Percentiles rank a stretch among this genome's conserved stretches.
Conservation (phyloP, 495 filamentous ascomycete genomes). For the Talaromyces nanjingensis region DNA sequence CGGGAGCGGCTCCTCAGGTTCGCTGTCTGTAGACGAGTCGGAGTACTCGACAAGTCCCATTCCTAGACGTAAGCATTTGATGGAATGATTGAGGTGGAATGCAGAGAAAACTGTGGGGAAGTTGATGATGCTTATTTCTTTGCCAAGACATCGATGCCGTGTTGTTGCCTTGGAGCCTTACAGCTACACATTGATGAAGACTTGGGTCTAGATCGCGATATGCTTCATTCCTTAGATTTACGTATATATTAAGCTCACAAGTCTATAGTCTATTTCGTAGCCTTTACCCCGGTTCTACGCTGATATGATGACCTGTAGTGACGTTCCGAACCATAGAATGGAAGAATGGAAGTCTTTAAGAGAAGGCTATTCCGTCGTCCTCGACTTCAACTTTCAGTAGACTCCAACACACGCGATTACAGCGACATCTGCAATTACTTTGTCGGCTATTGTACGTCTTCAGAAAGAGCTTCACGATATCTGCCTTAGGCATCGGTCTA, state of each 20-base stretch:
- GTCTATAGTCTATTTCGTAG: neutral
- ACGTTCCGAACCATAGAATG: neutral
- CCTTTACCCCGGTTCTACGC: neutral
- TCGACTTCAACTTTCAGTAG: neutral
- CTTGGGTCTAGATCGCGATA: neutral
- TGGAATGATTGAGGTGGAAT: neutral
- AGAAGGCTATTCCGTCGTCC: neutral
- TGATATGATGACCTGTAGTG: neutral
- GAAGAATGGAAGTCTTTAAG: neutral
- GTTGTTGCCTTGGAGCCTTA: neutral
- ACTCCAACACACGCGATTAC: neutral
- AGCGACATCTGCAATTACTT: neutral
- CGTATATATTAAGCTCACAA: neutral
- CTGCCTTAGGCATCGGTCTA: slow-evolving; percentile 5
- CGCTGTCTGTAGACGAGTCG: slow-evolving; percentile 55
- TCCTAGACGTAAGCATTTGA: neutral
- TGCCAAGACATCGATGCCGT: neutral
- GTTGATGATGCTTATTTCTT: slow-evolving; percentile 1
- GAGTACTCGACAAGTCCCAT: slow-evolving; percentile 70
- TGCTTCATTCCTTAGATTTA: neutral
- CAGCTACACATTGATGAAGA: neutral
- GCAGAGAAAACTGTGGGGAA: neutral
- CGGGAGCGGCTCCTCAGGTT: slow-evolving; percentile 14
- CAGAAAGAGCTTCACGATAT: neutral
- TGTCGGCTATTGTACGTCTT: neutral